These are phyloP conservation scores for Corchorus olitorius DNA, from an alignment of 345 rosid species.

Conservation along the genomic window DNA sequence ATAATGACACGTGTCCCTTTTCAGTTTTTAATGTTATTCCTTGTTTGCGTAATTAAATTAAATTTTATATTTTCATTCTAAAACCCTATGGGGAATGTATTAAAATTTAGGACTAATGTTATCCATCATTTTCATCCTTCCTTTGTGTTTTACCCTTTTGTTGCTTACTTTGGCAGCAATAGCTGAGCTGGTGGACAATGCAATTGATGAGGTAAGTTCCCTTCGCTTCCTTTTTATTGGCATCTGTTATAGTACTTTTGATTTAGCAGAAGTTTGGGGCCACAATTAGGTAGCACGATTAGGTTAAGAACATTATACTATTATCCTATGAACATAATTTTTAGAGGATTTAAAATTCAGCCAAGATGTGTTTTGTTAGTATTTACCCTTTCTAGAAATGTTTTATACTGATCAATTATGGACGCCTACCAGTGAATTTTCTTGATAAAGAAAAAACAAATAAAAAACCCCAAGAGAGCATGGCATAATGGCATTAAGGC, in stretches of 20 bases:
- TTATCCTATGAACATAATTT: neutral
- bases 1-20: too few relatives aligned
- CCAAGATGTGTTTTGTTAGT: neutral
- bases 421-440: neutral
- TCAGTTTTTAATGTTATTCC: too few relatives aligned
- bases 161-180: conserved; percentile 47
- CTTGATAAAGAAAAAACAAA: neutral
- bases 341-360: neutral
- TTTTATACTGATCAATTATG: neutral
- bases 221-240: neutral
- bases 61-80: too few relatives aligned
- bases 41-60: too few relatives aligned
- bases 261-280: neutral
- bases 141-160: neutral
- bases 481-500: neutral
- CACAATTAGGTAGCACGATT: neutral
- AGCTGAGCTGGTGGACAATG: conserved; percentile 83
- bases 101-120: too few relatives aligned
- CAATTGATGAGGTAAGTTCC: conserved; percentile 70
- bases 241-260: neutral
- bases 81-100: too few relatives aligned
- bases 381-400: neutral
- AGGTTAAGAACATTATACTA: neutral
- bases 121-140: neutral
- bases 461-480: neutral